Conservation (phyloP, 192 early-diverging fungal genomes). For the Lunasporangiospora selenospora region DNA sequence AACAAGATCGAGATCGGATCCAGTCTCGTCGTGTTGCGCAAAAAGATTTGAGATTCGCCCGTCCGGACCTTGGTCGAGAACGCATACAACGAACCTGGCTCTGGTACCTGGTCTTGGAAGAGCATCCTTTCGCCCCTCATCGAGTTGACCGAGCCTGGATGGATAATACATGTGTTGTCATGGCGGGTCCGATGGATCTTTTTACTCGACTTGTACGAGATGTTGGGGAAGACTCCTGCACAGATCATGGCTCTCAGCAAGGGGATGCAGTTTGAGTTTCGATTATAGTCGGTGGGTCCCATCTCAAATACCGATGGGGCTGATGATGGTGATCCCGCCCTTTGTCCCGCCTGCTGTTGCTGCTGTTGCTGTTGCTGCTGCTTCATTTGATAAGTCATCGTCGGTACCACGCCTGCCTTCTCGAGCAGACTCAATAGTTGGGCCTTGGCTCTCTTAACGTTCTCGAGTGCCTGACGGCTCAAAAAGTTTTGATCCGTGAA, state of each 20-base stretch:
- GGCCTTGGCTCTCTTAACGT: constrained; percentile 50
- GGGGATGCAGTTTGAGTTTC: constrained; percentile 60
- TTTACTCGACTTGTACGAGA: constrained; percentile 49
- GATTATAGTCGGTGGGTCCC: constrained; percentile 58
- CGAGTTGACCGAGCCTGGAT: constrained; percentile 53
- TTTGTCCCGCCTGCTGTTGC: too few species aligned
- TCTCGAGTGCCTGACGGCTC: constrained; percentile 47
- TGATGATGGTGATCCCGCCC: too few species aligned
- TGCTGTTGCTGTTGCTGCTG: constrained; percentile 23
- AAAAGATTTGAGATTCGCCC: constrained; percentile 46
- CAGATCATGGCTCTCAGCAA: constrained; percentile 78
- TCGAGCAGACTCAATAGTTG: constrained; percentile 52
- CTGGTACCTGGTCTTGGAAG: constrained; percentile 18
- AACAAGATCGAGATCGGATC: constrained; percentile 49
- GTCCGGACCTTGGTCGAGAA: constrained; percentile 51
- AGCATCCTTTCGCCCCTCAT: constrained; percentile 38
- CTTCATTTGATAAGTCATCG: constrained; percentile 32
- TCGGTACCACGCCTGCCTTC: constrained; percentile 50
- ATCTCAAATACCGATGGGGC: constrained; percentile 25
- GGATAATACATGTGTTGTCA: constrained; percentile 48
- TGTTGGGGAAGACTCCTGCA: constrained; percentile 87
- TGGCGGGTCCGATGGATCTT: constrained; percentile 48
- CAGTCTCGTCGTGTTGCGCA: constrained; percentile 47
- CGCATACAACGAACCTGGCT: constrained; percentile 50
- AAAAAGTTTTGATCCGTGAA: constrained; percentile 55